Conservation (phyloP, 176 grass and related monocot genomes). For the Thinopyrum elongatum region DNA sequence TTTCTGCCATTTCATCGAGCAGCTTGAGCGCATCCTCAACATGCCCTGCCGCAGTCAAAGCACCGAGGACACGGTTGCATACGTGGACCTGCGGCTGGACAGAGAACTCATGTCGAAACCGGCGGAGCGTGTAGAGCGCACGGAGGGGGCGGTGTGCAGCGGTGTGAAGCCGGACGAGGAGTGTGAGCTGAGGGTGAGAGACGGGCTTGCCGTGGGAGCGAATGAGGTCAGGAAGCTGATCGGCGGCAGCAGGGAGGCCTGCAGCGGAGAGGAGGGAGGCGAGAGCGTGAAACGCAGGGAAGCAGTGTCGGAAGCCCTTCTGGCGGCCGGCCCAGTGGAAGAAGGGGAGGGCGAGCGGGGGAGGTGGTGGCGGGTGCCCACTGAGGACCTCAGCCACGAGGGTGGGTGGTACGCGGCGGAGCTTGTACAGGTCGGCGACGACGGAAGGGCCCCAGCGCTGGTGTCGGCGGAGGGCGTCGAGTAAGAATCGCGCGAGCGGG, state of each 20-base stretch:
- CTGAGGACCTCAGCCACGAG: constrained; percentile 66
- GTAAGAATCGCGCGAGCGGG: constrained; percentile 65
- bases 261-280: constrained; percentile 49
- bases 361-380: constrained; percentile 40
- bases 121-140: constrained; percentile 57
- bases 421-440: constrained; percentile 68
- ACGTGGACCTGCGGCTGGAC: constrained; percentile 58
- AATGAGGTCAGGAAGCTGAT: constrained; percentile 92
- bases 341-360: constrained; percentile 73
- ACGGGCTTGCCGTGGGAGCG: constrained; percentile 57
- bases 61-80: constrained; percentile 73
- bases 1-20: constrained; percentile 63
- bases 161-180: constrained; percentile 76
- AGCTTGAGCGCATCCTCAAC: constrained; percentile 56
- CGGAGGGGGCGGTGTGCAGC: constrained; percentile 56
- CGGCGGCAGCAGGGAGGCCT: constrained; percentile 43
- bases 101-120: constrained; percentile 61
- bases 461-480: constrained; percentile 68
- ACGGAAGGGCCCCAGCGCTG: constrained; percentile 57
- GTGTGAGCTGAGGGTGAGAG: constrained; percentile 65
- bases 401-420: constrained; percentile 57
- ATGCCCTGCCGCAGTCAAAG: constrained; percentile 48
- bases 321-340: constrained; percentile 83
- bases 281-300: constrained; percentile 74
- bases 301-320: constrained; percentile 72